Conservation (phyloP, 129 eudicot species). For the Arctium minus region DNA sequence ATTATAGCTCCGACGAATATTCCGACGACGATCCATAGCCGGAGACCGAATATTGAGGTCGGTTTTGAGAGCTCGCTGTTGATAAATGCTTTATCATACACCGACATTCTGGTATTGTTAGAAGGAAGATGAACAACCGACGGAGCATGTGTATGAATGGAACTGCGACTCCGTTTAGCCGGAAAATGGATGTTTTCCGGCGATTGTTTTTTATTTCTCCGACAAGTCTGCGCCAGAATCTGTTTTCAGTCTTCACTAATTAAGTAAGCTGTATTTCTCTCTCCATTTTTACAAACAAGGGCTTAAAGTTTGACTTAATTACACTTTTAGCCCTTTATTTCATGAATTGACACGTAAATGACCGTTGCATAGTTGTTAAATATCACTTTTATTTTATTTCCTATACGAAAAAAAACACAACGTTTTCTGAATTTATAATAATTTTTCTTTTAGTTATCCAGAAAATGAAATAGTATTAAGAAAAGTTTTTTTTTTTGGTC, state of each 20-base stretch:
- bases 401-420: neutral
- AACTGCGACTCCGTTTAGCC: constrained; percentile 12
- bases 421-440: too few relatives aligned
- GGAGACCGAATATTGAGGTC: constrained; percentile 78
- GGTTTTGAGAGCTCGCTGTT: constrained; percentile 65
- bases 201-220: neutral
- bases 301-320: neutral
- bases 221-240: constrained; percentile 13
- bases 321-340: neutral
- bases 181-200: constrained; percentile 24
- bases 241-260: neutral
- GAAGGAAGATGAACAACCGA: neutral
- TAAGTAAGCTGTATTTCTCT: constrained; percentile 7
- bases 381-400: neutral
- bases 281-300: neutral
- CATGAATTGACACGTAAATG: constrained; percentile 1
- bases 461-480: too few relatives aligned
- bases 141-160: constrained; percentile 11
- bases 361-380: constrained; percentile 11
- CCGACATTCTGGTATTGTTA: constrained; percentile 30
- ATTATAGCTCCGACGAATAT: constrained; percentile 67
- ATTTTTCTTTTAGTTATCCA: too few relatives aligned
- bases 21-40: constrained; percentile 73
- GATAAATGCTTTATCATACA: constrained; percentile 54
- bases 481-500: too few relatives aligned